Base-by-base conservation (phyloP, 129 eudicot genomes). In the Deinandra increscens region DNA sequence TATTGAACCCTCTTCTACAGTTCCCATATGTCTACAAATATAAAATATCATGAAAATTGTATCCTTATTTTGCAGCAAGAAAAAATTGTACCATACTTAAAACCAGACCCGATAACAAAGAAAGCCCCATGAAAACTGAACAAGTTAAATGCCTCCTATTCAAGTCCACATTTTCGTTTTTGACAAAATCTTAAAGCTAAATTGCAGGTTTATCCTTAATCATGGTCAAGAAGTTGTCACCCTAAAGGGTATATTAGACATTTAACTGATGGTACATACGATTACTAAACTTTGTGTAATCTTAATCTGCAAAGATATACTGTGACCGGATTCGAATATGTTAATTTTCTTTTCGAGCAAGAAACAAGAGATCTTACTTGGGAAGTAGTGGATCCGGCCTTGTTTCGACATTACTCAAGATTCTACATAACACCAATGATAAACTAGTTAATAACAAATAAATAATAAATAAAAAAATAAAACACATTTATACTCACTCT, bases 311-410 rank as follows among this genome's bases (percentile, higher is more conserved):
- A n/a, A 59, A 26, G 15, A 41, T 65, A 48, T 18, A 31, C 34
- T 10, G 68, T 53, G 42, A 38, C 18, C 44, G 14, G 4, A 13
- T 26, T 38, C 10, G 13, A 6, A 31, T 6, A 58, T 58, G 64
- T 29, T 58, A 29, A 58, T 22, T 6, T 58, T 29, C 3, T 23
- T 22, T 29, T 36, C 14, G 14, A 60, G 55, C 72, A 62, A 59
- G 36, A 73, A 77, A 48, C 36, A 56, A 53, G 74, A 53, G 42
- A 49, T 45, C 74, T 84, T 92, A 92, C 98, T 59, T 62, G 39
- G 90, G 90, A 60, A 93, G 90, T 37, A 93, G 81, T 7, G 98
- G 97, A 80, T 93, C 98, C 5, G 98, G 95, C 79, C 72, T 89
- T 73, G 92, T 60, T 80, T 84, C 91, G 70, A 86, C 77, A 61